Base-by-base conservation (phyloP, 2,329 filamentous ascomycete genomes). In the Aspergillus sp. region DNA sequence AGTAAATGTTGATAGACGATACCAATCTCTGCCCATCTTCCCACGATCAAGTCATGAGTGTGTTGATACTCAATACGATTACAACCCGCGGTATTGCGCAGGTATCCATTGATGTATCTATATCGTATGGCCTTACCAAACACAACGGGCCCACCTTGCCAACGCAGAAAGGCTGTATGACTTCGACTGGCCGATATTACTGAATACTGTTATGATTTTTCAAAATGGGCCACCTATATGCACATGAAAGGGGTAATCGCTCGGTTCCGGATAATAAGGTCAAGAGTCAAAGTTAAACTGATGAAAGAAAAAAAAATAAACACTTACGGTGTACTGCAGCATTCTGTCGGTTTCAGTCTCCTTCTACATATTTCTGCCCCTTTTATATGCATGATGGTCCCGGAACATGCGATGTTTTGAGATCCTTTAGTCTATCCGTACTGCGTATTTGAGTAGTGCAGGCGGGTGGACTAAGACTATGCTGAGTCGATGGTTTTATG, bases 191-290 rank as follows among this genome's bases (percentile, higher is more conserved):
- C n/a, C 46, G 26, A 9, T 58, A 39, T 26, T 45, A 39, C 53
- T 60, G 36, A 58, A 9, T 9, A 29, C 26, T 29, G 26, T 29
- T 29, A 29, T 60, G 55, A 56, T 57, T 47, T 31, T 47, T 55
- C 12, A n/a, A n/a, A n/a, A n/a, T 54, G 54, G 56, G 56, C 31
- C 42, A 49, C 51, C 29, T 29, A 36, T 57, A 60, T 64, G 62
- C 60, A 64, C 60, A 60, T 62, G 59, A 64, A 62, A 64, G 62
- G 62, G 62, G 59, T 26, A 36, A 12, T 32, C 22, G 24, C 36
- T 56, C 49, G 42, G 22, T 52, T 52, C 18, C 55, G 22, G 20
- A 18, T 51, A 26, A 51, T 29, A 14, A 29, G 16, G 12, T n/a
- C 14, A 5, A 42, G 36, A 42, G 12, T 42, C 36, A n/a, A 42